Percentiles rank a stretch among this genome's conserved stretches.
Conservation (phyloP, 352 stramenopile species). For the Pythium periplocum region DNA sequence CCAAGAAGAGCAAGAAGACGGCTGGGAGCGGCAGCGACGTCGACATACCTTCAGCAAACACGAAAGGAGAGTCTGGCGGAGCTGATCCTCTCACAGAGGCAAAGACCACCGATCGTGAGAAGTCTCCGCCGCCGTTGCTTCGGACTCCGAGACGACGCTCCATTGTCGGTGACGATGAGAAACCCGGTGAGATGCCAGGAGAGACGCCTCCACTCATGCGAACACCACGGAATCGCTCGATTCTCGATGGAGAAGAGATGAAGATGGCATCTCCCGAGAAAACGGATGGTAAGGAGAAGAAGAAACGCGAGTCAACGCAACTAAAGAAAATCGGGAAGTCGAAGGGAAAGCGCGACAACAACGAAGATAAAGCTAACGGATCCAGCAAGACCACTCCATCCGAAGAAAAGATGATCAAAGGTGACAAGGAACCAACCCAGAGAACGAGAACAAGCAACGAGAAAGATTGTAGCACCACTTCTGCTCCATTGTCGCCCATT, state of each 20-base stretch:
- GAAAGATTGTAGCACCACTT: background rate
- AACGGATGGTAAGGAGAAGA: slow-evolving; percentile 4
- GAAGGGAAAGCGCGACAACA: too few relatives aligned
- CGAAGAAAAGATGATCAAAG: too few relatives aligned
- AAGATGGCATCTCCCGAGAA: slow-evolving; percentile 8
- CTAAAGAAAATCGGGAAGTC: slow-evolving; percentile 7
- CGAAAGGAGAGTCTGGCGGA: background rate
- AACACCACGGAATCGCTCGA: slow-evolving; percentile 2
- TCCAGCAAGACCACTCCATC: too few relatives aligned
- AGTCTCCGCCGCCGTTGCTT: background rate
- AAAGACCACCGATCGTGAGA: too few relatives aligned
- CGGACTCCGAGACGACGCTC: background rate
- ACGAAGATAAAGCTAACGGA: too few relatives aligned
- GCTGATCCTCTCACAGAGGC: too few relatives aligned
- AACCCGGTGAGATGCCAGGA: background rate
- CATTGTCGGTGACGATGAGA: slow-evolving; percentile 1
- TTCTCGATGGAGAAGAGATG: slow-evolving; percentile 4
- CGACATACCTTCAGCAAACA: background rate
- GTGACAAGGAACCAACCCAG: background rate
- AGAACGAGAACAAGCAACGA: slow-evolving; percentile 3
- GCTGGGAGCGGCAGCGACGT: background rate
- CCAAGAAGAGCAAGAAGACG: slow-evolving; percentile 11
- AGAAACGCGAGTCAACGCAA: slow-evolving; percentile 11
- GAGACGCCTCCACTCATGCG: slow-evolving; percentile 4
- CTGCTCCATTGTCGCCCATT: slow-evolving; percentile 10